These are phyloP conservation scores for Cladophialophora chaetospira DNA, from an alignment of 2,329 filamentous ascomycete species.

Conservation along the genomic window DNA sequence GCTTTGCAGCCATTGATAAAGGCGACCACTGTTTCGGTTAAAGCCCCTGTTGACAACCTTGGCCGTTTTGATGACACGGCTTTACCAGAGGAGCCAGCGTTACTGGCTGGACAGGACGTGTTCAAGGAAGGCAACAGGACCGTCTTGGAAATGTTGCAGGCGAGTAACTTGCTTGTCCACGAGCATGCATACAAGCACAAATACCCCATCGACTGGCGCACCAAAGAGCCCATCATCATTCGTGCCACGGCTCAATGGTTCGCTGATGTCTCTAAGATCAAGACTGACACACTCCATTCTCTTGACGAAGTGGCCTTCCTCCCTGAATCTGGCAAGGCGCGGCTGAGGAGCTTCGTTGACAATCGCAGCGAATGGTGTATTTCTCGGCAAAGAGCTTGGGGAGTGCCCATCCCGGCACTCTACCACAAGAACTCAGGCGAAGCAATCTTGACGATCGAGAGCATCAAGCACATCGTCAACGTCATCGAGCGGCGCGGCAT, in stretches of 20 bases:
- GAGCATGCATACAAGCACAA: constrained; percentile 79
- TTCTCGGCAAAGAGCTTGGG: constrained; percentile 92
- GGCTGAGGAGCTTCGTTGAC: constrained; percentile 82
- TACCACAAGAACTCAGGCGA: constrained; percentile 70
- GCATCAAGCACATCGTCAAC: constrained; percentile 80
- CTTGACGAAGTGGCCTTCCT: constrained; percentile 75
- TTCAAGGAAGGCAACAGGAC: constrained; percentile 68
- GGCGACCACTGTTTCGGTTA: constrained; percentile 24
- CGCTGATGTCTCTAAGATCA: constrained; percentile 84
- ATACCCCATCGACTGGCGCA: constrained; percentile 97
- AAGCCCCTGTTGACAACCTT: constrained; percentile 77
- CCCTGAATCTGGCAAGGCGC: constrained; percentile 70
- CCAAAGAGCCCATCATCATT: constrained; percentile 87
- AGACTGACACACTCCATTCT: constrained; percentile 68
- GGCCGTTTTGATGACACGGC: constrained; percentile 81
- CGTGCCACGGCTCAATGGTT: constrained; percentile 98
- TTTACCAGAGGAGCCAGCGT: constrained; percentile 67
- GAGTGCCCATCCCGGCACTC: constrained; percentile 90
- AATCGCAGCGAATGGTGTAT: constrained; percentile 97
- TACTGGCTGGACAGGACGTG: constrained; percentile 72
- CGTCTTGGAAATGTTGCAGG: constrained; percentile 69
- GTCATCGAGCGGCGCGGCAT: constrained; percentile 75
- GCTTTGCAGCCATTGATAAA: constrained; percentile 52
- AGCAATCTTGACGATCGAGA: constrained; percentile 76
- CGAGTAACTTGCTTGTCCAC: constrained; percentile 63